Percentiles rank a stretch among this genome's conserved stretches.
These are phyloP conservation scores for Mycena pura DNA, from an alignment of 768 basidiomycete genomes.

Conservation along the genomic window DNA sequence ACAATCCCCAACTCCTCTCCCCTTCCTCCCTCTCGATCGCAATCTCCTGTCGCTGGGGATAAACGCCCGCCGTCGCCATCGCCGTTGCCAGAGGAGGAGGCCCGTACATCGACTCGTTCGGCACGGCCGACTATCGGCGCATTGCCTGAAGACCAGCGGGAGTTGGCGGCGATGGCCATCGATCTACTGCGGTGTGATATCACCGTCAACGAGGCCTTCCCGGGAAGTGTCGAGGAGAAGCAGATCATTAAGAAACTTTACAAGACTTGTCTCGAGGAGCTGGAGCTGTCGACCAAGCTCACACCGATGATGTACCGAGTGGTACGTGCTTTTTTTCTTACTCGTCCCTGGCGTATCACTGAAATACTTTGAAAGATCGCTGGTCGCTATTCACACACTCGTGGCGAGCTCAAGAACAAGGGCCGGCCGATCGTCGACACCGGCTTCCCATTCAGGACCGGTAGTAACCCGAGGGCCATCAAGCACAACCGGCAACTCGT, in stretches of 20 bases:
- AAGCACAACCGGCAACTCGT: slow-evolving; percentile 6
- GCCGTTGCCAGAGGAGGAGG: too few relatives aligned
- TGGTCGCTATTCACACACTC: slow-evolving; percentile 24
- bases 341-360: neutral
- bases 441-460: slow-evolving; percentile 22
- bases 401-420: slow-evolving; percentile 33
- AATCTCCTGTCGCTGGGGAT: neutral
- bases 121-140: neutral
- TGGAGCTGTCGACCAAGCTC: neutral
- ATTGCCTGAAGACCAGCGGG: too few relatives aligned
- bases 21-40: neutral
- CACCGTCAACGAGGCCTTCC: too few relatives aligned
- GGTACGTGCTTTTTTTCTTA: neutral
- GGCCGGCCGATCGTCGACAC: slow-evolving; percentile 18
- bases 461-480: slow-evolving; percentile 22
- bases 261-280: neutral
- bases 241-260: slow-evolving; percentile 1
- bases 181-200: too few relatives aligned
- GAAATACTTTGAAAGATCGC: slow-evolving; percentile 22
- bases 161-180: too few relatives aligned
- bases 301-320: slow-evolving; percentile 13
- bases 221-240: too few relatives aligned
- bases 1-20: too few relatives aligned
- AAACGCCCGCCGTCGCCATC: neutral
- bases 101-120: neutral